A percentile compares a stretch with the other conserved stretches of the same genome.
phyloP scores from a whole-genome alignment of 2,329 filamentous ascomycete species.

The Phoma herbarum region DNA sequence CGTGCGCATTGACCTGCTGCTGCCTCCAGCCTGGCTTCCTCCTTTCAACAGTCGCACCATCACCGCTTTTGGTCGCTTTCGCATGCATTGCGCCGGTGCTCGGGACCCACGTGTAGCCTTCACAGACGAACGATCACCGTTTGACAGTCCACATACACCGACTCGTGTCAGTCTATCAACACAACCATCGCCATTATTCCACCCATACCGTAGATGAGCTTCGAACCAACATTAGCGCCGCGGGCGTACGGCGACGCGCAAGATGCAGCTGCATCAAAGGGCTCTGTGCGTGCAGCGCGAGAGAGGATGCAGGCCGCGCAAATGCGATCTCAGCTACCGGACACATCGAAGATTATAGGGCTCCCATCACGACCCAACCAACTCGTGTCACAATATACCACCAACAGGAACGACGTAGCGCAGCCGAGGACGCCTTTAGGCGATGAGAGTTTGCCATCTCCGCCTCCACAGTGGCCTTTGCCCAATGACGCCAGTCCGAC shows the following conservation, averaged over 20 bases:
- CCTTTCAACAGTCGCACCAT: constrained; percentile 25
- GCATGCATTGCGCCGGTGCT: constrained; percentile 14
- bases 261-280: constrained; percentile 40
- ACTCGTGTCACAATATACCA: constrained; percentile 38
- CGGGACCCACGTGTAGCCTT: constrained; percentile 6
- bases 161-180: constrained; percentile 47
- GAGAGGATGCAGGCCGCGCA: constrained; percentile 45
- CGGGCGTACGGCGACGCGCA: constrained; percentile 40
- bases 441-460: constrained; percentile 35
- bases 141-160: constrained; percentile 16
- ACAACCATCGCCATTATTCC: constrained; percentile 43
- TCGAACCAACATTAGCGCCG: constrained; percentile 46
- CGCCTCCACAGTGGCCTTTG: constrained; percentile 58
- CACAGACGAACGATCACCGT: constrained; percentile 9
- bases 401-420: constrained; percentile 24
- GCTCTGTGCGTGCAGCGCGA: constrained; percentile 50
- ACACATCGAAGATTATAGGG: constrained; percentile 47
- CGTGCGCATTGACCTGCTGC: constrained; percentile 29
- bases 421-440: constrained; percentile 27
- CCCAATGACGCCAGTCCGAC: constrained; percentile 46
- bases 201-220: constrained; percentile 47
- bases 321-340: constrained; percentile 40
- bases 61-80: constrained; percentile 14
- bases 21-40: constrained; percentile 13
- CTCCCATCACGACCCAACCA: constrained; percentile 49